Percentiles rank a stretch among this genome's conserved stretches.
Conservation (phyloP, 305 asterid genomes). For the Solanum hybrid region DNA sequence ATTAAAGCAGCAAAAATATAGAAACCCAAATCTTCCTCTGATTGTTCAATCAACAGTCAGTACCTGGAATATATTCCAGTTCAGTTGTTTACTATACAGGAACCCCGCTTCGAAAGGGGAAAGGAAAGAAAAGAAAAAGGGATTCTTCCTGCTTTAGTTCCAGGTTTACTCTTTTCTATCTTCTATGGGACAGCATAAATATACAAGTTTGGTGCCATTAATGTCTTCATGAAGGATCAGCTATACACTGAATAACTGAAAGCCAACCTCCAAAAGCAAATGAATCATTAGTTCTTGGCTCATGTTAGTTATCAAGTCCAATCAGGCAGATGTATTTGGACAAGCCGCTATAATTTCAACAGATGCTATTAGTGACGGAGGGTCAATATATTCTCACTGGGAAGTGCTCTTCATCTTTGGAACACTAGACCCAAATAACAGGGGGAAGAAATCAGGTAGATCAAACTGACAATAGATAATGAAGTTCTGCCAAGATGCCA, state of each 20-base stretch:
- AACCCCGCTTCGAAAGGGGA: conserved; percentile 12
- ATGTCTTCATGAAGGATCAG: conserved; percentile 23
- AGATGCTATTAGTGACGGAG: neutral
- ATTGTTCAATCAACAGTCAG: conserved; percentile 7
- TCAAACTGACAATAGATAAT: neutral
- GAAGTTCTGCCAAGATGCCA: conserved; percentile 14
- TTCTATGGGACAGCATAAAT: conserved; percentile 30
- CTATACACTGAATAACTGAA: conserved; percentile 31
- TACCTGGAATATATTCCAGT: neutral
- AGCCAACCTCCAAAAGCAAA: conserved; percentile 24
- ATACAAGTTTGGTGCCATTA: conserved; percentile 34
- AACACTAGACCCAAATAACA: neutral
- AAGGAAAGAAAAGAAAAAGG: conserved; percentile 6
- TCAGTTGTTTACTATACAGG: conserved; percentile 24
- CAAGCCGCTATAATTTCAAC: conserved; percentile 17
- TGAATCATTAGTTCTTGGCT: conserved; percentile 14
- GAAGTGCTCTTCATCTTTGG: conserved; percentile 13
- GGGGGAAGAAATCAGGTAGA: neutral
- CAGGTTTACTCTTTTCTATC: conserved; percentile 27
- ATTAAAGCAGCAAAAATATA: neutral
- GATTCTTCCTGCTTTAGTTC: conserved; percentile 26
- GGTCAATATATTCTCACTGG: neutral
- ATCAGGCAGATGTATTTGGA: conserved; percentile 19
- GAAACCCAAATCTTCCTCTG: neutral
- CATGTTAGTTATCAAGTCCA: conserved; percentile 16